Percentiles rank a stretch among this genome's conserved stretches.
Conservation (phyloP, 164 flowering plant genomes). For the Litsea cubeba region DNA sequence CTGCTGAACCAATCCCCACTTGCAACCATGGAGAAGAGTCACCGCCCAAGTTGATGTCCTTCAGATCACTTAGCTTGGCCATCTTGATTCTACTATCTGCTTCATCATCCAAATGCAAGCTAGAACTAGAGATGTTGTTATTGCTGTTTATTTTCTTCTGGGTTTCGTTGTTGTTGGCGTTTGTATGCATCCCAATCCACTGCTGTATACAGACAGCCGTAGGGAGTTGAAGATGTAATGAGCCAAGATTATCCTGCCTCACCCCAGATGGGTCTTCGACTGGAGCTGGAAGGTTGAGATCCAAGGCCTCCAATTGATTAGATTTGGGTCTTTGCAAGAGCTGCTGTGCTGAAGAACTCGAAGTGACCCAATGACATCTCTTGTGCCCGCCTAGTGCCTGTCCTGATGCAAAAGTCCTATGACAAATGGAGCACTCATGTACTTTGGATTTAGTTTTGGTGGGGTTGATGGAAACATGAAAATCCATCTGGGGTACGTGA, state of each 20-base stretch:
- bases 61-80: conserved; percentile 75
- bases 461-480: conserved; percentile 8
- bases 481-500: conserved; percentile 24
- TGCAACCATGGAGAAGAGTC: conserved; percentile 80
- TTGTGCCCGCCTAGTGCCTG: conserved; percentile 97
- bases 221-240: conserved; percentile 39
- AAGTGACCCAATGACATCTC: conserved; percentile 94
- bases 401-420: conserved; percentile 74
- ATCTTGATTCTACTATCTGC: conserved; percentile 68
- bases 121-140: conserved; percentile 7
- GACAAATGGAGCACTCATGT: conserved; percentile 88
- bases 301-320: conserved; percentile 35
- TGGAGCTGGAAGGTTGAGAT: conserved; percentile 75
- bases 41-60: conserved; percentile 49
- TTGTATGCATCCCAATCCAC: conserved; percentile 30
- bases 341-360: conserved; percentile 42
- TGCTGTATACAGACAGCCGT: conserved; percentile 43
- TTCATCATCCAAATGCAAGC: conserved; percentile 47
- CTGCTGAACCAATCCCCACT: conserved; percentile 79
- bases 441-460: conserved; percentile 66
- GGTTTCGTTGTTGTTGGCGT: conserved; percentile 1
- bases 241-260: conserved; percentile 21
- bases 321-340: conserved; percentile 20
- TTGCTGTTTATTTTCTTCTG: not conserved
- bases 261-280: conserved; percentile 19